Conservation (phyloP, 257 asterid genomes). For the Rhazya stricta region DNA sequence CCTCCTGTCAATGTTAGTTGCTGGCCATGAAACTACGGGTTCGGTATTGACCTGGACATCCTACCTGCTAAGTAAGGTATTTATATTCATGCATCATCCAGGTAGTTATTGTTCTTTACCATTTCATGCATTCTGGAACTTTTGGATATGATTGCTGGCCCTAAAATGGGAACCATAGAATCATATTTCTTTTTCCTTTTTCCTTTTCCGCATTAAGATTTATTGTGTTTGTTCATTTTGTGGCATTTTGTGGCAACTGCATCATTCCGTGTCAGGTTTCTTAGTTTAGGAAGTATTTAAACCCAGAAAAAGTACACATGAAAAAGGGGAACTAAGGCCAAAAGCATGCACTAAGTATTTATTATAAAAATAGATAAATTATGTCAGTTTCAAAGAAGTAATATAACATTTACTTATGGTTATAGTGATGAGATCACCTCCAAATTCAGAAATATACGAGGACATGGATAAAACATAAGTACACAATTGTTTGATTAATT, state of each 20-base stretch:
- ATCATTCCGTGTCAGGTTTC: not conserved
- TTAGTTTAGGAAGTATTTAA: not conserved
- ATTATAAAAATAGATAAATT: not conserved
- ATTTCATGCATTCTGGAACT: not conserved
- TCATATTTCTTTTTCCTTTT: not conserved
- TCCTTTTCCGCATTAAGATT: no score
- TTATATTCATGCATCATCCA: not conserved
- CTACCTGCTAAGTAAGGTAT: conserved; percentile 91
- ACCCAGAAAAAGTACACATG: not conserved
- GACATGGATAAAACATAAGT: not conserved
- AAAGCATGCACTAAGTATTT: not conserved
- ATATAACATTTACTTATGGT: not conserved
- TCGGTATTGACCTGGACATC: conserved; percentile 92
- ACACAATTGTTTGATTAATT: not conserved
- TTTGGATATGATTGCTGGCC: not conserved
- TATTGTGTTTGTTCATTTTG: not conserved
- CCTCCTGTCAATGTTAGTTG: conserved; percentile 97
- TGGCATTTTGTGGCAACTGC: not conserved
- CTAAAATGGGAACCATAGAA: conserved; percentile 6
- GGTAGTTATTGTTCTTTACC: conserved; percentile 2
- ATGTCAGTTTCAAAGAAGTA: not conserved
- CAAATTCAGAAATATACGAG: not conserved
- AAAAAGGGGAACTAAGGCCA: not conserved
- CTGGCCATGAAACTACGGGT: conserved; percentile 98
- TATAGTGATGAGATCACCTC: not conserved